These are phyloP conservation scores for Rhododendron ferrugineum DNA, from an alignment of 148 eudicot species.

Conservation along the genomic window DNA sequence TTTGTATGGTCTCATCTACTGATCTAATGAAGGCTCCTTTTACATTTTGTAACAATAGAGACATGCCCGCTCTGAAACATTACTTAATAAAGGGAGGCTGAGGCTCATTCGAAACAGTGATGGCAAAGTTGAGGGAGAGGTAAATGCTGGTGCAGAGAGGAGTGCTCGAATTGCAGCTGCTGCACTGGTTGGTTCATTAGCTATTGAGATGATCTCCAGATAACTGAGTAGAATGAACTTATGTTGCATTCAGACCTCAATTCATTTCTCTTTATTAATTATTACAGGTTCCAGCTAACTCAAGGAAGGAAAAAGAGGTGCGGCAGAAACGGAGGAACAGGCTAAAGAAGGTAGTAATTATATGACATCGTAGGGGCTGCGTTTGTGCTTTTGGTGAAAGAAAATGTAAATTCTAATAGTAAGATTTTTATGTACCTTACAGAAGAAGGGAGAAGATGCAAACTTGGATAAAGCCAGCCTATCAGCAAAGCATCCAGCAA, in stretches of 20 bases:
- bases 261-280: not conserved
- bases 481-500: slow-evolving; percentile 35
- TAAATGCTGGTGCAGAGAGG: slow-evolving; percentile 67
- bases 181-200: slow-evolving; percentile 42
- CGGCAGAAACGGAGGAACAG: slow-evolving; percentile 59
- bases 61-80: slow-evolving; percentile 72
- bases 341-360: slow-evolving; percentile 42
- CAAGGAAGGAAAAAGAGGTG: slow-evolving; percentile 49
- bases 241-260: not conserved
- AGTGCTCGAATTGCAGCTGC: slow-evolving; percentile 52
- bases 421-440: slow-evolving; percentile 14
- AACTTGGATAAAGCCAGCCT: slow-evolving; percentile 15
- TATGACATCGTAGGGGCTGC: not conserved
- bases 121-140: slow-evolving; percentile 55
- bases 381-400: not conserved
- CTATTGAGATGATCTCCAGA: not conserved
- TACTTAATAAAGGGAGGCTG: slow-evolving; percentile 63
- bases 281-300: slow-evolving; percentile 13
- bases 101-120: slow-evolving; percentile 71
- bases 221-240: not conserved
- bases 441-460: slow-evolving; percentile 24
- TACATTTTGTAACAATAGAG: slow-evolving; percentile 37
- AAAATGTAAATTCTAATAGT: not conserved
- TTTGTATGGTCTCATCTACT: not conserved
- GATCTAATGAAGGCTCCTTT: not conserved